Conservation (phyloP, 108 stramenopile species). For the Fragilariopsis cylindrus region DNA sequence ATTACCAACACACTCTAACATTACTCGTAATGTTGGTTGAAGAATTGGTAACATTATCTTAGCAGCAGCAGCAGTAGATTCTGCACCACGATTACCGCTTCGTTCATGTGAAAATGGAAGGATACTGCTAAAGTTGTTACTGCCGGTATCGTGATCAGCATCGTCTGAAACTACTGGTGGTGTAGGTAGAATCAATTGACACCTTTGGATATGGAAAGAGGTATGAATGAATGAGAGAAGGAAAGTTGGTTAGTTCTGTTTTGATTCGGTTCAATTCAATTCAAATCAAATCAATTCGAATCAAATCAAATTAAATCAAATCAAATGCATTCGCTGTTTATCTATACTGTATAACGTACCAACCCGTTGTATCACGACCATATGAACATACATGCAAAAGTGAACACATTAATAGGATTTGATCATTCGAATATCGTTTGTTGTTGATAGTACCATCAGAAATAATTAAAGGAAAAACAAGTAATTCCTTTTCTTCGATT, state of each 20-base stretch:
- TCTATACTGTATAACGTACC: slow-evolving; percentile 23
- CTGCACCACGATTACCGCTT: slow-evolving; percentile 2
- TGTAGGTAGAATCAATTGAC: slow-evolving; percentile 35
- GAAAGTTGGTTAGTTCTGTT: not conserved
- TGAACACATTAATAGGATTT: slow-evolving; percentile 64
- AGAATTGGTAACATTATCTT: slow-evolving; percentile 81
- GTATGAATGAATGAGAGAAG: too few species aligned
- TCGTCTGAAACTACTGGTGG: slow-evolving; percentile 29
- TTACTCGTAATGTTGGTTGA: slow-evolving; percentile 70
- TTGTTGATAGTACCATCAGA: not conserved
- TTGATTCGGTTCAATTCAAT: slow-evolving; percentile 19
- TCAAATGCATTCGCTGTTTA: not conserved
- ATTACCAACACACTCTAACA: slow-evolving; percentile 54
- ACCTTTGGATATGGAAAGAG: not conserved
- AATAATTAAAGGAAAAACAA: slow-evolving; percentile 29
- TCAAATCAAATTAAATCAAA: slow-evolving; percentile 26
- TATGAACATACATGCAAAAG: slow-evolving; percentile 65
- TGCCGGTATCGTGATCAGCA: not conserved
- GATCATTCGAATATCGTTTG: slow-evolving; percentile 52
- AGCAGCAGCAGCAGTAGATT: slow-evolving; percentile 43
- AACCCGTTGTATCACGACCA: slow-evolving; percentile 82
- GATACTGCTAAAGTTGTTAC: not conserved
- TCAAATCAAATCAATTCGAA: too few species aligned
- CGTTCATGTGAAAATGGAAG: not conserved
- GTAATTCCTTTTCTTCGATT: slow-evolving; percentile 79